Percentiles rank a stretch among this genome's conserved stretches.
Conservation (phyloP, 306 rosid genomes). For the Medicago truncatula region DNA sequence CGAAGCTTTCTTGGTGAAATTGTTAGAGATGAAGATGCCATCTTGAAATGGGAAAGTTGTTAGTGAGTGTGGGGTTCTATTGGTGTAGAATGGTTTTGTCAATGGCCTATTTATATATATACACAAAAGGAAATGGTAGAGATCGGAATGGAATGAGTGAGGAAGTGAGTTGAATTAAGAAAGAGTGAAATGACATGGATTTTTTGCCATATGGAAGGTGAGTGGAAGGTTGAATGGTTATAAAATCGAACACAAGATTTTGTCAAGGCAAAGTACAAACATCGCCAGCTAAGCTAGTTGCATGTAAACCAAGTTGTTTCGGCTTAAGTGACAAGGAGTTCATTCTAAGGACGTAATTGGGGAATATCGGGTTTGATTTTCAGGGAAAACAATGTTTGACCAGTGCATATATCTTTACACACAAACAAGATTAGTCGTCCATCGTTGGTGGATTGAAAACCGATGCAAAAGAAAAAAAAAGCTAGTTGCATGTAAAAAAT, state of each 20-base stretch:
- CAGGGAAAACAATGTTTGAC: no score
- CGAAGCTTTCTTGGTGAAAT: slow-evolving; percentile 91
- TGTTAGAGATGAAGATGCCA: slow-evolving; percentile 49
- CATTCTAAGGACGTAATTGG: no score
- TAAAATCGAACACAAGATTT: slow-evolving; percentile 30
- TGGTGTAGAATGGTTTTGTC: slow-evolving; percentile 6
- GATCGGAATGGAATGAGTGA: neutral
- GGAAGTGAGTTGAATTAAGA: slow-evolving; percentile 15
- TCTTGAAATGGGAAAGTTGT: slow-evolving; percentile 28
- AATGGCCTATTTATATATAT: slow-evolving; percentile 35
- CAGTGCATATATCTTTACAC: no score
- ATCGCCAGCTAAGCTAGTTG: slow-evolving; percentile 53
- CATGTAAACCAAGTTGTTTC: no score
- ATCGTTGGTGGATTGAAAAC: no score
- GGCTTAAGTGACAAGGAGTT: no score
- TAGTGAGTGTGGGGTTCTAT: slow-evolving; percentile 31
- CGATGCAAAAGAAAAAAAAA: no score
- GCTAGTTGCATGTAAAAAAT: neutral
- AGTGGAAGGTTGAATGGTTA: slow-evolving; percentile 52
- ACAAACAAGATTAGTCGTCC: no score
- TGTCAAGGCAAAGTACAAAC: slow-evolving; percentile 54
- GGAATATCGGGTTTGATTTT: no score
- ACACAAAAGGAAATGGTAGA: neutral
- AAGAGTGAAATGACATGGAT: slow-evolving; percentile 40
- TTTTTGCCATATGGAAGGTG: slow-evolving; percentile 70